Percentiles rank a stretch among this genome's conserved stretches.
These are phyloP conservation scores for Kokia cookei DNA, from an alignment of 441 rosid genomes.

Conservation along the genomic window DNA sequence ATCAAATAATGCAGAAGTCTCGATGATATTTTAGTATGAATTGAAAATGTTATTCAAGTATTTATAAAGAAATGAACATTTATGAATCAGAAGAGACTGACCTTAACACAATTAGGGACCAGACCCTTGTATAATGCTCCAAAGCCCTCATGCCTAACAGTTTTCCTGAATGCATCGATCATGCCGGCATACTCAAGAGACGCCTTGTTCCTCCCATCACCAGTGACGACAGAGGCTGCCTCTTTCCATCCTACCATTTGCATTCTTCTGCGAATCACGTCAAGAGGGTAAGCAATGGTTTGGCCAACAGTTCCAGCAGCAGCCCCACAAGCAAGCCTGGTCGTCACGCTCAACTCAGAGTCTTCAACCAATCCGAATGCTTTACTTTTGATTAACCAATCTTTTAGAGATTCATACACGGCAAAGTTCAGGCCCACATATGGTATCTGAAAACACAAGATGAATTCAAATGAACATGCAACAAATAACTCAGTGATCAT, in stretches of 20 bases:
- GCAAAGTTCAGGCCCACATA: constrained; percentile 96
- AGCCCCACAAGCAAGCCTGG: constrained; percentile 95
- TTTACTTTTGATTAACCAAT: constrained; percentile 63
- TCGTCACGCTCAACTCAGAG: constrained; percentile 63
- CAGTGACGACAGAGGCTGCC: constrained; percentile 75
- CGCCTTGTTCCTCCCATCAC: constrained; percentile 61
- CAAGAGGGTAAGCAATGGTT: constrained; percentile 93
- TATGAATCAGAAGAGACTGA: constrained; percentile 11
- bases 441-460: constrained; percentile 59
- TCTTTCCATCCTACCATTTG: constrained; percentile 97
- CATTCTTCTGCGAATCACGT: constrained; percentile 92
- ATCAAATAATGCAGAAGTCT: background rate
- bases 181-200: constrained; percentile 71
- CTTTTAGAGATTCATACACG: constrained; percentile 85
- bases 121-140: constrained; percentile 67
- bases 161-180: constrained; percentile 91
- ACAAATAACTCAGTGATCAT: background rate
- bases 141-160: constrained; percentile 52
- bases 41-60: background rate
- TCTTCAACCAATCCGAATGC: constrained; percentile 63
- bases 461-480: background rate
- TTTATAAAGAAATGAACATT: background rate
- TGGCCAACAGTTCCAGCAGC: constrained; percentile 92
- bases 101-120: constrained; percentile 62
- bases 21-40: too few species aligned